Conservation (phyloP, 2,329 filamentous ascomycete genomes). For the Acrocalymma vagum region DNA sequence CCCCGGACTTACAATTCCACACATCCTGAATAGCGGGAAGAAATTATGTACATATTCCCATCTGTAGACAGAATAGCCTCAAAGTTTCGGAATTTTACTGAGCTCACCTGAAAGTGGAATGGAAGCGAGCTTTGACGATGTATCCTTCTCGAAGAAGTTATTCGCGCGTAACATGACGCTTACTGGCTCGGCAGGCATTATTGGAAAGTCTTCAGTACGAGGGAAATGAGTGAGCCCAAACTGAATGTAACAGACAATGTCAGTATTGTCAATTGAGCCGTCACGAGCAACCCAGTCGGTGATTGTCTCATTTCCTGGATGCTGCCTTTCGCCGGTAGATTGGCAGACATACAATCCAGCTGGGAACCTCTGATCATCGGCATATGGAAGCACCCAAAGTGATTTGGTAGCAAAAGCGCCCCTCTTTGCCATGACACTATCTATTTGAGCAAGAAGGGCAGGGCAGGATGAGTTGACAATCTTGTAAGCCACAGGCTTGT, state of each 20-base stretch:
- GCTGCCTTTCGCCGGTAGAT: neutral
- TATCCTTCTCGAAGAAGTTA: conserved; percentile 82
- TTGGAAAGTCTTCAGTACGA: conserved; percentile 84
- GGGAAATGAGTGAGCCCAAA: conserved; percentile 91
- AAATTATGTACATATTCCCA: too few relatives aligned
- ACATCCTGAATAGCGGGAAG: too few relatives aligned
- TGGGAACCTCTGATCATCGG: conserved; percentile 68
- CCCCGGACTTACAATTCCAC: too few relatives aligned
- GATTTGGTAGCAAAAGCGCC: conserved; percentile 84
- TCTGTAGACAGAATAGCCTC: too few relatives aligned
- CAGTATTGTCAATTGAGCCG: conserved; percentile 8
- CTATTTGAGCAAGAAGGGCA: conserved; percentile 76
- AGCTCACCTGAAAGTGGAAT: too few relatives aligned
- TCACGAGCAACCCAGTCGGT: too few relatives aligned
- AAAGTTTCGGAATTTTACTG: too few relatives aligned
- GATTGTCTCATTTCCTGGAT: conserved; percentile 24
- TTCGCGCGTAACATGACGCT: conserved; percentile 77
- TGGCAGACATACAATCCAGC: neutral
- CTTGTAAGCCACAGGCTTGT: conserved; percentile 85
- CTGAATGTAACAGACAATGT: conserved; percentile 66
- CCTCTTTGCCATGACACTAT: conserved; percentile 83
- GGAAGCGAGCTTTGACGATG: too few relatives aligned
- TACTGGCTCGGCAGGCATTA: conserved; percentile 85
- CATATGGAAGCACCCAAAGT: conserved; percentile 85
- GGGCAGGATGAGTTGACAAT: conserved; percentile 86